phyloP scores from a whole-genome alignment of 139 green algal species.

The Chlamydomonas sphaeroides region DNA sequence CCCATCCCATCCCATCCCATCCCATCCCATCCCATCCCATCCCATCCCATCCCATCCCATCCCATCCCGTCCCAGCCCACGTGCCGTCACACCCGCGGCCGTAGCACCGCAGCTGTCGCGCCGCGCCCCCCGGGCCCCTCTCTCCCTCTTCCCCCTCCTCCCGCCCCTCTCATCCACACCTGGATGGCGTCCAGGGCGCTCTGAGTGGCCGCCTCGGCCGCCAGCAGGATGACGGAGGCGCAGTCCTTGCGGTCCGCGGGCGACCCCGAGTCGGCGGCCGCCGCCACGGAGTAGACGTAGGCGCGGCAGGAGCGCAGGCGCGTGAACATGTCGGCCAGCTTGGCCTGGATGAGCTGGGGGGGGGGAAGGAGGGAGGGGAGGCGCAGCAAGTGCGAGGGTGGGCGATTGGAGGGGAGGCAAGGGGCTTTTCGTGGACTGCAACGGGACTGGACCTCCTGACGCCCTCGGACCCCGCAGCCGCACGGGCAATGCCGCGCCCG shows the following conservation, averaged over 20 bases:
- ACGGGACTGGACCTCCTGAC: too few species aligned
- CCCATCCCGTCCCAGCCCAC: too few species aligned
- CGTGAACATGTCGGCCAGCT: slow-evolving; percentile 96
- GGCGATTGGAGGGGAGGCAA: neutral
- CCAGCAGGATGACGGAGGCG: slow-evolving; percentile 88
- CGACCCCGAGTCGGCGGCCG: slow-evolving; percentile 32
- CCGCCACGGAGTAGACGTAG: slow-evolving; percentile 71
- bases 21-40: too few species aligned
- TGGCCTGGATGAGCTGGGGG: slow-evolving; percentile 83
- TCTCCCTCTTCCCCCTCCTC: neutral
- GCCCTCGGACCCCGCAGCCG: too few species aligned
- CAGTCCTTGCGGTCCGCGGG: slow-evolving; percentile 77
- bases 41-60: neutral
- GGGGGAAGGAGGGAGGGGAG: neutral
- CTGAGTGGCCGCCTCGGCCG: slow-evolving; percentile 85
- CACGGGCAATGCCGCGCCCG: too few species aligned
- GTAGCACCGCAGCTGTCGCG: too few species aligned
- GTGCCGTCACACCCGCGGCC: too few species aligned
- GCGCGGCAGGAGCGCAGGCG: slow-evolving; percentile 59
- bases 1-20: too few species aligned
- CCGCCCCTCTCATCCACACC: slow-evolving; percentile 43
- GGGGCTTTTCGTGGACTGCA: too few species aligned
- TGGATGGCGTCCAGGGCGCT: slow-evolving; percentile 91
- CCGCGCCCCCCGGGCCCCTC: neutral
- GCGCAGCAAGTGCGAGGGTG: neutral